Evolutionary conservation across 495 filamentous ascomycete genomes (phyloP).

Genomic region (Neurospora sp.): DNA sequence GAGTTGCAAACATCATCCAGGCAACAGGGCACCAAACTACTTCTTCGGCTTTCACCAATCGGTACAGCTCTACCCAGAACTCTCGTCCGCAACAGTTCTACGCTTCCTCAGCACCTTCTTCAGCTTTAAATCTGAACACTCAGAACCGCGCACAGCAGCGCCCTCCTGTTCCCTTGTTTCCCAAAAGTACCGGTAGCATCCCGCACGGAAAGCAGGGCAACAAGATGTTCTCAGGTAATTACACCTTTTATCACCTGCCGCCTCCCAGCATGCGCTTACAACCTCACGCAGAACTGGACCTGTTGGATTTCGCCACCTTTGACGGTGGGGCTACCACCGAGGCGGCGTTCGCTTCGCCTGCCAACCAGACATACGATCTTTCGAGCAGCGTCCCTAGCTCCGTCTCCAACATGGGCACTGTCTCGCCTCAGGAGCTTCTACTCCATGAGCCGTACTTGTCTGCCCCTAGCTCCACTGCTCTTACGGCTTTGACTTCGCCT

Average conservation of each 20-base stretch:
- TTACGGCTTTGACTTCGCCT: slow-evolving; percentile 80
- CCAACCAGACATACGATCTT: slow-evolving; percentile 37
- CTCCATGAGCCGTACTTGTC: slow-evolving; percentile 54
- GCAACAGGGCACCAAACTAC: slow-evolving; percentile 47
- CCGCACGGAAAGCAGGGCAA: slow-evolving; percentile 34
- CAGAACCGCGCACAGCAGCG: slow-evolving; percentile 32
- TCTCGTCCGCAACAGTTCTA: slow-evolving; percentile 35
- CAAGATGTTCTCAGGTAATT: slow-evolving; percentile 38
- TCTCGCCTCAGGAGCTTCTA: slow-evolving; percentile 81
- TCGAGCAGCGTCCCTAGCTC: slow-evolving; percentile 31
- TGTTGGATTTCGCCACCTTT: slow-evolving; percentile 43
- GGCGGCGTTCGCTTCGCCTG: slow-evolving; percentile 41
- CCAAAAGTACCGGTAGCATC: slow-evolving; percentile 37
- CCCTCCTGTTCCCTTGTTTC: slow-evolving; percentile 45
- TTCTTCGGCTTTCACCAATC: slow-evolving; percentile 48
- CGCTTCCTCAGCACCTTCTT: slow-evolving; percentile 42
- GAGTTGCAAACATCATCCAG: slow-evolving; percentile 51
- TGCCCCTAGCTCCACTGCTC: slow-evolving; percentile 71
- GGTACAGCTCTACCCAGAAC: slow-evolving; percentile 39
- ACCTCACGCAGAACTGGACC: slow-evolving; percentile 33
- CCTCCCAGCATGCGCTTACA: slow-evolving; percentile 27
- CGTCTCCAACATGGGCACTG: slow-evolving; percentile 49
- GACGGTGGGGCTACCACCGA: slow-evolving; percentile 38
- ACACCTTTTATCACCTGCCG: not conserved
- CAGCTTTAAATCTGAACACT: slow-evolving; percentile 27